Evolutionary conservation across 805 yeast species (phyloP).

Genomic region (Lipomyces sp.): DNA sequence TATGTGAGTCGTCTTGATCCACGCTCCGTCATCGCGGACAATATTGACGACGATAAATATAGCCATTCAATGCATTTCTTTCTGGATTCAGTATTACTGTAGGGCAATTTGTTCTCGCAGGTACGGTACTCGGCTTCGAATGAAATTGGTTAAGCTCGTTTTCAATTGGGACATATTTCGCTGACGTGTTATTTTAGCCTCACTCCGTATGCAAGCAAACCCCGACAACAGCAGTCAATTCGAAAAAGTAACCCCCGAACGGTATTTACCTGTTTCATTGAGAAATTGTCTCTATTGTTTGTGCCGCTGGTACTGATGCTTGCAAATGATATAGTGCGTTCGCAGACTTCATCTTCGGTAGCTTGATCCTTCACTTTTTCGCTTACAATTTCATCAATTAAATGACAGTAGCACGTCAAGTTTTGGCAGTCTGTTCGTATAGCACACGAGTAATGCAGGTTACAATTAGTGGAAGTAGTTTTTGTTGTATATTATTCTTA

Average conservation of each 20-base stretch:
- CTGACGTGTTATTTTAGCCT: constrained; percentile 47
- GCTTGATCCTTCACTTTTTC: constrained; percentile 85
- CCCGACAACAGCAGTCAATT: constrained; percentile 50
- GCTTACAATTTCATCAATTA: constrained; percentile 89
- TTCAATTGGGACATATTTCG: not conserved
- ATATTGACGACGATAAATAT: not conserved
- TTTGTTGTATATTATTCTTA: not conserved
- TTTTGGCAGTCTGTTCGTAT: not conserved
- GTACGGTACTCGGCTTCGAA: constrained; percentile 31
- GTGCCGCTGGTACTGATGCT: not conserved
- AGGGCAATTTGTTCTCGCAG: constrained; percentile 90
- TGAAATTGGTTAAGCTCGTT: not conserved
- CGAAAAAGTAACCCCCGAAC: constrained; percentile 53
- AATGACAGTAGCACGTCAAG: constrained; percentile 9
- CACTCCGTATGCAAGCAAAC: constrained; percentile 74
- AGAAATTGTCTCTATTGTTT: not conserved
- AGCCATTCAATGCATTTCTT: constrained; percentile 94
- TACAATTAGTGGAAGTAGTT: not conserved
- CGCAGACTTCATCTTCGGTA: constrained; percentile 87
- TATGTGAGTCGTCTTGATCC: constrained; percentile 50
- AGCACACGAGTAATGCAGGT: not conserved
- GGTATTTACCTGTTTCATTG: constrained; percentile 47
- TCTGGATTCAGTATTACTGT: constrained; percentile 92
- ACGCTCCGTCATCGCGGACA: not conserved
- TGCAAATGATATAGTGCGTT: constrained; percentile 55